These are phyloP conservation scores for Coniosporium apollinis DNA, from an alignment of 495 filamentous ascomycete species.

Conservation along the genomic window DNA sequence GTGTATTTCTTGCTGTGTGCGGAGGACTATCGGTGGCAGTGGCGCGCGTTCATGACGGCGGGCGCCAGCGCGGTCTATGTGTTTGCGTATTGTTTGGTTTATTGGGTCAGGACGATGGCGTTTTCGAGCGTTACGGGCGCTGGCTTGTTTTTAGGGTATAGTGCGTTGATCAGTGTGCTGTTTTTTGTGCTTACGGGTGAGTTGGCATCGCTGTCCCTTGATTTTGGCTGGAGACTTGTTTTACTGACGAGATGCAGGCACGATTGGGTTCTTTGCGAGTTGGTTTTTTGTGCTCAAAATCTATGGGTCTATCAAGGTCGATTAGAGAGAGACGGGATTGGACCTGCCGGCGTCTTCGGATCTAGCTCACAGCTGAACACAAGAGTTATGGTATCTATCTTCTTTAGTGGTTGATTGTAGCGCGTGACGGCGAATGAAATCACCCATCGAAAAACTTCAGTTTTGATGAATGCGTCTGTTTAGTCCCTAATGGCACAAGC, in stretches of 20 bases:
- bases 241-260: constrained; percentile 34
- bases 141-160: constrained; percentile 88
- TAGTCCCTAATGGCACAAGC: no score
- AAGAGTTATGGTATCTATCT: no score
- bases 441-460: no score
- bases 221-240: not conserved
- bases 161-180: constrained; percentile 68
- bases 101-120: constrained; percentile 71
- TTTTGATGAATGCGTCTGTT: no score
- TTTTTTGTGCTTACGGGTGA: constrained; percentile 87
- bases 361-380: no score
- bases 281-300: constrained; percentile 90
- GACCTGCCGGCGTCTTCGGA: no score
- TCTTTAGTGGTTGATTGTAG: no score
- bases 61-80: constrained; percentile 82
- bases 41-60: constrained; percentile 77
- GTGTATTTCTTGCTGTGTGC: constrained; percentile 89
- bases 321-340: no score
- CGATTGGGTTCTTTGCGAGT: constrained; percentile 88
- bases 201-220: constrained; percentile 20
- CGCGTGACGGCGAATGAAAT: no score
- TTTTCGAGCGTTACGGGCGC: constrained; percentile 71
- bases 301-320: constrained; percentile 90
- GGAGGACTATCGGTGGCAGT: constrained; percentile 98
- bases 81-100: constrained; percentile 72